Evolutionary conservation across 2,329 filamentous ascomycete species (phyloP), one percentile per base, ranked within the genome.

Genomic region (Penicillium rolfsii): DNA sequence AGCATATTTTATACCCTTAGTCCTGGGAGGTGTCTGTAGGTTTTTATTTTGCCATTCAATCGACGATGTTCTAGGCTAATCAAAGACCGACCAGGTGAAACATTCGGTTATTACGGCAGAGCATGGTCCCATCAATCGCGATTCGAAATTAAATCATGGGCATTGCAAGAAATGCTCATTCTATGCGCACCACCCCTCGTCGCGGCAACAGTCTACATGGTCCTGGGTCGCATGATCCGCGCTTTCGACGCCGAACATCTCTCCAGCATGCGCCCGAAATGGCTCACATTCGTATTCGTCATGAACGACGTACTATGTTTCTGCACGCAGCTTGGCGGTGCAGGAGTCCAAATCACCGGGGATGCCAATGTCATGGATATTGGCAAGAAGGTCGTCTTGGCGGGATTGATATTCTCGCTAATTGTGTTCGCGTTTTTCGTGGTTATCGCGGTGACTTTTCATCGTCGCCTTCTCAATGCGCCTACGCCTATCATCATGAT

Each of bases 181-280:
- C 72, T 81, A 3, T 68, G 80, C 11, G 74, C 77, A 0, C 78
- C 80, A 0, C 73, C 77, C 0, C 69, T 82, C 4, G 74, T 79
- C 49, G 76, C 80, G 8, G 71, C 71, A 16, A 72, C 66, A 4
- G 55, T 73, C 5, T 73, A 80, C 66, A 80, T 79, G 76, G 60
- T 73, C 16, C 75, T 81, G 1, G 76, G 75, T 0, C 76, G 79
- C 0, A 69, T 81, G 9, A 76, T 81, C 22, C 60, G 64, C 4
- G 58, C 75, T 12, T 69, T 75, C 4, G 55, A 74, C 40, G 78
- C 75, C 2, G 75, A 81, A 48, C 48, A 70, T 5, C 67, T 73
- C 30, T 73, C 76, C 5, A 56, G 73, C 6, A 77, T 81, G 43
- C 69, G 68, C 0, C 58, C 66, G 0, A 71, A 68, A n/a, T 70